These are phyloP conservation scores for Trichoderma asperelloides DNA, from an alignment of 495 filamentous ascomycete genomes.

Conservation along the genomic window DNA sequence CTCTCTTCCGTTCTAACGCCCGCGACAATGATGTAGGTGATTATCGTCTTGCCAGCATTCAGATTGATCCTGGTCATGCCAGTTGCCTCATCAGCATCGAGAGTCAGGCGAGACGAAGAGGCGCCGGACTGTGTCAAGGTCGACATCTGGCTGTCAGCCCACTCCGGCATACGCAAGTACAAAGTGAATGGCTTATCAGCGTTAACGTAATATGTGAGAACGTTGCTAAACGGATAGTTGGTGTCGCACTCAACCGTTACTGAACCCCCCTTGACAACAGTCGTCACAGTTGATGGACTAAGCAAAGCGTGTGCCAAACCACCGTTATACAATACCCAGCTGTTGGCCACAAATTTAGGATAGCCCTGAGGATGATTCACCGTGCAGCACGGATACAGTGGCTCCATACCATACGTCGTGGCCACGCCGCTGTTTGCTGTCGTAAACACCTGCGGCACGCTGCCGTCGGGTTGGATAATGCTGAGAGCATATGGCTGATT, in stretches of 20 bases:
- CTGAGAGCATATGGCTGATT: slow-evolving; percentile 43
- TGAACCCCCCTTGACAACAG: slow-evolving; percentile 6
- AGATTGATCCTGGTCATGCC: slow-evolving; percentile 28
- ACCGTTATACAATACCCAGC: slow-evolving; percentile 21
- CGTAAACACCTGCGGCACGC: slow-evolving; percentile 17
- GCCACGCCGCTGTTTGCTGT: slow-evolving; percentile 17
- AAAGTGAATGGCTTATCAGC: slow-evolving; percentile 33
- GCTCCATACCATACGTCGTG: slow-evolving; percentile 35
- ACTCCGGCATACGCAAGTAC: slow-evolving; percentile 41
- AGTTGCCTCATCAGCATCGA: slow-evolving; percentile 16
- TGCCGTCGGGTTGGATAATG: slow-evolving; percentile 11
- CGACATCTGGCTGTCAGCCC: slow-evolving; percentile 24
- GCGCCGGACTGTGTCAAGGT: slow-evolving; percentile 5
- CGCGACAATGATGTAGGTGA: slow-evolving; percentile 21
- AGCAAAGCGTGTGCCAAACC: slow-evolving; percentile 37
- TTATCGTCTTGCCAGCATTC: slow-evolving; percentile 18
- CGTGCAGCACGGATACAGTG: slow-evolving; percentile 48
- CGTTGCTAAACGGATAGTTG: slow-evolving; percentile 44
- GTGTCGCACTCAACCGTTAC: slow-evolving; percentile 29
- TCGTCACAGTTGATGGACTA: slow-evolving; percentile 25
- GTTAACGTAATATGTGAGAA: slow-evolving; percentile 38
- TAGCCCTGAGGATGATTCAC: slow-evolving; percentile 55
- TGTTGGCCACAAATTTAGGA: slow-evolving; percentile 44
- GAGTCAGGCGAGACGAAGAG: slow-evolving; percentile 25
- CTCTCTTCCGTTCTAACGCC: slow-evolving; percentile 25